phyloP scores from a whole-genome alignment of 345 rosid genomes.

The Garcia nutans region DNA sequence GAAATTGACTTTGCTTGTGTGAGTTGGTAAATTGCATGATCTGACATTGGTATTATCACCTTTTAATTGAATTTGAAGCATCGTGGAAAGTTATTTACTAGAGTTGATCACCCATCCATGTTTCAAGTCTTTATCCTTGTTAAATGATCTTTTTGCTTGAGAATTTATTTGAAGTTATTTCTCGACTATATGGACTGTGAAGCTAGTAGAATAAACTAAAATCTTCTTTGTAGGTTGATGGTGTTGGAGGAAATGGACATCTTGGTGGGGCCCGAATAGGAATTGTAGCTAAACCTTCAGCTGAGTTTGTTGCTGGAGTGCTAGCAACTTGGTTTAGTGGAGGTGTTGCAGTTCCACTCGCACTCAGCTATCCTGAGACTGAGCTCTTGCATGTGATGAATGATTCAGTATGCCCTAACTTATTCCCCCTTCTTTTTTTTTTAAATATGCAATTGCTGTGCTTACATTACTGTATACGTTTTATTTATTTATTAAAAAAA shows the following conservation, averaged over 20 bases:
- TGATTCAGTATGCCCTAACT: slow-evolving; percentile 60
- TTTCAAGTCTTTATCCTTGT: neutral
- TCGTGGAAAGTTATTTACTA: neutral
- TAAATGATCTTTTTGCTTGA: neutral
- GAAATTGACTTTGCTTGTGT: neutral
- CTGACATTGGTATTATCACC: neutral
- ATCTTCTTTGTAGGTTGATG: slow-evolving; percentile 24
- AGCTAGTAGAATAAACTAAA: slow-evolving; percentile 17
- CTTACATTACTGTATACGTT: neutral
- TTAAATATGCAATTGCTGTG: neutral
- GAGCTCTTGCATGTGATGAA: slow-evolving; percentile 91
- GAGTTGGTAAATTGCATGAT: neutral
- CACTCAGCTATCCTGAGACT: slow-evolving; percentile 88
- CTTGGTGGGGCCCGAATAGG: slow-evolving; percentile 91
- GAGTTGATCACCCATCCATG: neutral
- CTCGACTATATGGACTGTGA: slow-evolving; percentile 27
- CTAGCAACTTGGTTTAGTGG: slow-evolving; percentile 93
- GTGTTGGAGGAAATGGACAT: slow-evolving; percentile 35
- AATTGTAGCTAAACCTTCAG: slow-evolving; percentile 92
- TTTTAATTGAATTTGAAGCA: slow-evolving; percentile 11
- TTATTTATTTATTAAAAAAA: no score
- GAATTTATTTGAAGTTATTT: neutral
- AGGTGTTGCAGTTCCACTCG: slow-evolving; percentile 97
- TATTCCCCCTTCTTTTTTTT: neutral
- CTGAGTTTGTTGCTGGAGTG: slow-evolving; percentile 88